phyloP scores from a whole-genome alignment of 2,329 filamentous ascomycete species.

The Helminthosporium solani region DNA sequence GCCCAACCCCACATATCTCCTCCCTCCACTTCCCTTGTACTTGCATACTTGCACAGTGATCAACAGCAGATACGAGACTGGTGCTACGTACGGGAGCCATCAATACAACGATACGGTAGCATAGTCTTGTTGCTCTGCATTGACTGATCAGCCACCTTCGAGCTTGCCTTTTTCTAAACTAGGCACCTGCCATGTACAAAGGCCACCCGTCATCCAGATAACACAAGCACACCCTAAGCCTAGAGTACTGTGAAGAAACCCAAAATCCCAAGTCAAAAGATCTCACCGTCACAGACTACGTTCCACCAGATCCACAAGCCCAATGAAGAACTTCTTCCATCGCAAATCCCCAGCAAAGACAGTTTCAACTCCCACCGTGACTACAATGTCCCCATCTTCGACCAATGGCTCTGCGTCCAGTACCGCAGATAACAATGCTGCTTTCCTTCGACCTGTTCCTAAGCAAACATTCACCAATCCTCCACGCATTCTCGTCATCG shows the following conservation, averaged over 20 bases:
- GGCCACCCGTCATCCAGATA: not conserved
- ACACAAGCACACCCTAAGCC: too few species aligned
- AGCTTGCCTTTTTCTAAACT: not conserved
- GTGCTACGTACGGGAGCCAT: slow-evolving; percentile 20
- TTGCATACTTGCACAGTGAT: slow-evolving; percentile 2
- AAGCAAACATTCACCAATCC: slow-evolving; percentile 24
- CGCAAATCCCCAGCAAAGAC: not conserved
- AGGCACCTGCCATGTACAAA: not conserved
- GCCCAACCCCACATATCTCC: slow-evolving; percentile 16
- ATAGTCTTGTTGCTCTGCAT: not conserved
- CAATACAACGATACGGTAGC: slow-evolving; percentile 18
- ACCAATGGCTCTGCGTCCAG: not conserved
- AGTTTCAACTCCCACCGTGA: not conserved
- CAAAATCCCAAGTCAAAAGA: not conserved
- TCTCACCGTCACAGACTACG: not conserved
- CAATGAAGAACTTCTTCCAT: not conserved
- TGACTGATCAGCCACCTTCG: not conserved
- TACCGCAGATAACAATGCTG: not conserved
- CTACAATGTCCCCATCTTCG: slow-evolving; percentile 1
- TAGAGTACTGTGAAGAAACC: too few species aligned
- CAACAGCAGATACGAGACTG: slow-evolving; percentile 12
- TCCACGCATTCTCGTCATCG: slow-evolving; percentile 41
- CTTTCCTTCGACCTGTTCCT: slow-evolving; percentile 18
- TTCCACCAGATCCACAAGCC: not conserved
- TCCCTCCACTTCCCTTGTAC: not conserved